These are phyloP conservation scores for Tricholoma bakamatsutake DNA, from an alignment of 768 basidiomycete species.

Conservation along the genomic window DNA sequence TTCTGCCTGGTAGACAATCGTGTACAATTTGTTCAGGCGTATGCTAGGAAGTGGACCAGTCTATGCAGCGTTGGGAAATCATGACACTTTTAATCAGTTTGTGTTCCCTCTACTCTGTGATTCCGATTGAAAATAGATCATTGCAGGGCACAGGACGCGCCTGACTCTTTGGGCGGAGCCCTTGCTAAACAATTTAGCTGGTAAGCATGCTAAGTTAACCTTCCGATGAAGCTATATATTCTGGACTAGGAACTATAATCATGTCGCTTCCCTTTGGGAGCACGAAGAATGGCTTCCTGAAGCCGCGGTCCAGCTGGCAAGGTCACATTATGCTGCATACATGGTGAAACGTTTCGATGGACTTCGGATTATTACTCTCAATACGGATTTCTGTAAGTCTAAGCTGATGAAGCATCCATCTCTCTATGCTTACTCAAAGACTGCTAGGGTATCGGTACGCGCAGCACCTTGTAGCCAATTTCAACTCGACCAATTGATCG, in stretches of 20 bases:
- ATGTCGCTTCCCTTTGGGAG: conserved; percentile 65
- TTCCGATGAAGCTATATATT: background rate
- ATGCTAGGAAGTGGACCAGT: conserved; percentile 63
- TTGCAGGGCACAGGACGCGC: conserved; percentile 53
- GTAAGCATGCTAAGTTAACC: conserved; percentile 24
- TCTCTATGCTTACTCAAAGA: conserved; percentile 3
- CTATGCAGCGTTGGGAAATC: conserved; percentile 72
- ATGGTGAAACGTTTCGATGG: conserved; percentile 64
- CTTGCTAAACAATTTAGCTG: conserved; percentile 62
- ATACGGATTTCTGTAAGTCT: conserved; percentile 68
- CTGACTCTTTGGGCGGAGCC: conserved; percentile 46
- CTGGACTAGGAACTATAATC: conserved; percentile 63
- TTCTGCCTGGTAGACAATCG: conserved; percentile 38
- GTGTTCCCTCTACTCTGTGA: conserved; percentile 10
- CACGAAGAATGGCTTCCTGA: conserved; percentile 65
- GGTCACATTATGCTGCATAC: conserved; percentile 67
- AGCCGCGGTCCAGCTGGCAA: conserved; percentile 49
- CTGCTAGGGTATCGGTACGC: conserved; percentile 31
- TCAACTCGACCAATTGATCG: background rate
- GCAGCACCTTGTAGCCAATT: background rate
- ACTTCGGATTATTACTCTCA: conserved; percentile 65
- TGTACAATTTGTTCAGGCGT: conserved; percentile 63
- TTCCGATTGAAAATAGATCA: background rate
- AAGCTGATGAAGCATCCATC: background rate
- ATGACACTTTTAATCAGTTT: conserved; percentile 67